These are phyloP conservation scores for Scorias spongiosa DNA, from an alignment of 2,329 filamentous ascomycete species.

Conservation along the genomic window DNA sequence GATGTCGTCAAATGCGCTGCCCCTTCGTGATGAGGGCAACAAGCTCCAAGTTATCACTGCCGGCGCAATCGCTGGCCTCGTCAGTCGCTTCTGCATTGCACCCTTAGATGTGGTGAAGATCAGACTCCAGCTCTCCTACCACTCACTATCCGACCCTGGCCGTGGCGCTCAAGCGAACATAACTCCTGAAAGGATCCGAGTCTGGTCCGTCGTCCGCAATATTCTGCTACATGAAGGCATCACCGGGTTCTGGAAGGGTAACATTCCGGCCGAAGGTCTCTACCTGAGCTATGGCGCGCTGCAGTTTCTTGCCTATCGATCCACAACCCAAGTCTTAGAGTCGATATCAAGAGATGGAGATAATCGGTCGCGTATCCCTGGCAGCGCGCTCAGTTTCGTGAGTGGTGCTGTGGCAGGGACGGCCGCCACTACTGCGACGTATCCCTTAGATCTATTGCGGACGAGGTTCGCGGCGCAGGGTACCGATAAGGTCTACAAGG, in stretches of 20 bases:
- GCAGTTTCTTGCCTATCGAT: slow-evolving; percentile 82
- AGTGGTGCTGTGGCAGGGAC: slow-evolving; percentile 73
- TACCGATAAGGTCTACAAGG: slow-evolving; percentile 59
- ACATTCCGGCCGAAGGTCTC: slow-evolving; percentile 85
- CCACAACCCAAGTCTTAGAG: slow-evolving; percentile 52
- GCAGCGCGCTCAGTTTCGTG: slow-evolving; percentile 62
- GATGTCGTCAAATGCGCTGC: slow-evolving; percentile 48
- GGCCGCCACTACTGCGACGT: slow-evolving; percentile 66
- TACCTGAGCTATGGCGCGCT: slow-evolving; percentile 82
- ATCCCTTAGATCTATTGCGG: slow-evolving; percentile 82
- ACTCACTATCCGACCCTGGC: slow-evolving; percentile 60
- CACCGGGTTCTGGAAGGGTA: slow-evolving; percentile 87
- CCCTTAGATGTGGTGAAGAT: slow-evolving; percentile 98
- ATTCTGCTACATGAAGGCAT: slow-evolving; percentile 73
- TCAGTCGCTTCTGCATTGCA: slow-evolving; percentile 74
- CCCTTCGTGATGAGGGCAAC: slow-evolving; percentile 59
- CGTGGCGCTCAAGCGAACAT: slow-evolving; percentile 37
- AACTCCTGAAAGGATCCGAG: slow-evolving; percentile 1
- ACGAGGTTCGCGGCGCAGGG: slow-evolving; percentile 97
- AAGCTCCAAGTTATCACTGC: slow-evolving; percentile 50
- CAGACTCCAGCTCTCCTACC: slow-evolving; percentile 81
- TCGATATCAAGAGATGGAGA: slow-evolving; percentile 24
- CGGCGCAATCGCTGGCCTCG: slow-evolving; percentile 61
- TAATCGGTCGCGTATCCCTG: slow-evolving; percentile 41
- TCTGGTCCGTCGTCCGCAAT: slow-evolving; percentile 29